These are phyloP conservation scores for Balamuthia mandrillaris DNA, from an alignment of 208 protist species.

Conservation along the genomic window DNA sequence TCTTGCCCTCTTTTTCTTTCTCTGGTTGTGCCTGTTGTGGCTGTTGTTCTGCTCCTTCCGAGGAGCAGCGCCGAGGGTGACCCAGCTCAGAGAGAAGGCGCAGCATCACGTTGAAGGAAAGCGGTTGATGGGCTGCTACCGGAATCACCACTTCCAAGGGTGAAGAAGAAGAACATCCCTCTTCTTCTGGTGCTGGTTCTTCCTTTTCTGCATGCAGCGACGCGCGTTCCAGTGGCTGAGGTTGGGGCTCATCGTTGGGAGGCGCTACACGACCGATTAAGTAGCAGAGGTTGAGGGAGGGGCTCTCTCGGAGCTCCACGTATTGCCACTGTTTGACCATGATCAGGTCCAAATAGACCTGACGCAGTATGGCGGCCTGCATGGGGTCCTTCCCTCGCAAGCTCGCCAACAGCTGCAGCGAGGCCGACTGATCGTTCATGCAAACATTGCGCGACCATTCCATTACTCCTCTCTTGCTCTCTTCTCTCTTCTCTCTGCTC, in stretches of 20 bases:
- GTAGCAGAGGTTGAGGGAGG: neutral
- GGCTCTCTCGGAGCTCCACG: neutral
- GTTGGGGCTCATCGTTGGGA: no score
- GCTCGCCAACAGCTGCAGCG: no score
- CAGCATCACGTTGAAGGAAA: neutral
- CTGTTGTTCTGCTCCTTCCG: neutral
- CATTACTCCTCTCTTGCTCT: no score
- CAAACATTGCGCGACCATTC: no score
- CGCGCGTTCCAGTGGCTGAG: neutral
- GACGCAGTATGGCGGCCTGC: neutral
- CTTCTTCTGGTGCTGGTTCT: neutral
- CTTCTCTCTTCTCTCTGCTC: no score
- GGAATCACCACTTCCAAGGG: no score
- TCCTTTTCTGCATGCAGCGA: neutral
- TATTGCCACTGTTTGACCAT: neutral
- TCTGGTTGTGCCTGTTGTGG: neutral
- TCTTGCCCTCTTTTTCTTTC: neutral
- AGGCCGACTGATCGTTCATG: no score
- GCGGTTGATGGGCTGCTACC: no score
- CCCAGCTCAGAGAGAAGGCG: neutral
- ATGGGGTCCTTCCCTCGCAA: neutral
- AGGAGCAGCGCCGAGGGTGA: neutral
- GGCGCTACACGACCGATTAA: neutral
- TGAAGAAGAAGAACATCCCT: no score
- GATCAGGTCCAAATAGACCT: neutral